Evolutionary conservation across 2,329 filamentous ascomycete genomes (phyloP).

Genomic region (Zalaria sp.): DNA sequence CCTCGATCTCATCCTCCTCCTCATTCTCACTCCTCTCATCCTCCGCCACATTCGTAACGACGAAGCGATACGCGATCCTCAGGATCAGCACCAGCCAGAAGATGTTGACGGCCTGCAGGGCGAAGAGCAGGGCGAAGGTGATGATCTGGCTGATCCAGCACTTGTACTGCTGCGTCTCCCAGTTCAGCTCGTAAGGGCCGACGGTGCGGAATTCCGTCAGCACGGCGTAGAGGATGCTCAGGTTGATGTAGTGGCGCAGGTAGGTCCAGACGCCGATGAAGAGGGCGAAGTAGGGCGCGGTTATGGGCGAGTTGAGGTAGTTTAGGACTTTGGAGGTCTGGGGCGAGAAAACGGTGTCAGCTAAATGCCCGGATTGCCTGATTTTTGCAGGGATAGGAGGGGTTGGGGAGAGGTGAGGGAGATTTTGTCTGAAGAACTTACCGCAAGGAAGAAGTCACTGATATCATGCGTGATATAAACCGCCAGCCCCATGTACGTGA

Average conservation of each 20-base stretch:
- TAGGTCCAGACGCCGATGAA: slow-evolving; percentile 84
- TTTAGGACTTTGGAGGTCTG: slow-evolving; percentile 88
- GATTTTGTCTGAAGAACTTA: too few relatives aligned
- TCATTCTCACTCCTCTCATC: slow-evolving; percentile 66
- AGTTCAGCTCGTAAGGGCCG: slow-evolving; percentile 62
- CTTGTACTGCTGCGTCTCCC: slow-evolving; percentile 66
- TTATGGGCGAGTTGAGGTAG: slow-evolving; percentile 68
- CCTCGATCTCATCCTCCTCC: slow-evolving; percentile 37
- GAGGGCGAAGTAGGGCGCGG: slow-evolving; percentile 69
- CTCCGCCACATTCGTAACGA: slow-evolving; percentile 44
- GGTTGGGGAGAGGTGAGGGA: neutral
- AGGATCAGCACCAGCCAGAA: slow-evolving; percentile 73
- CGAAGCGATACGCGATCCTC: slow-evolving; percentile 58
- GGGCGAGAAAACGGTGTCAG: slow-evolving; percentile 5
- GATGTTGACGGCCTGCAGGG: slow-evolving; percentile 60
- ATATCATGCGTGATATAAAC: slow-evolving; percentile 94
- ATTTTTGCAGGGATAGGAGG: slow-evolving; percentile 1
- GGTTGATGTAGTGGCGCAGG: slow-evolving; percentile 72
- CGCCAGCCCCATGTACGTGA: slow-evolving; percentile 84
- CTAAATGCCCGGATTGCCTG: neutral
- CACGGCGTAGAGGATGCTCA: slow-evolving; percentile 61
- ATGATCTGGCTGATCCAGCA: slow-evolving; percentile 56
- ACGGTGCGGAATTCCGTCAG: slow-evolving; percentile 62
- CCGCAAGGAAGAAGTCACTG: slow-evolving; percentile 87
- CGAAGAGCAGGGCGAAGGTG: slow-evolving; percentile 47